These are phyloP conservation scores for Spiraea crenata DNA, from an alignment of 331 rosid species.

Conservation along the genomic window DNA sequence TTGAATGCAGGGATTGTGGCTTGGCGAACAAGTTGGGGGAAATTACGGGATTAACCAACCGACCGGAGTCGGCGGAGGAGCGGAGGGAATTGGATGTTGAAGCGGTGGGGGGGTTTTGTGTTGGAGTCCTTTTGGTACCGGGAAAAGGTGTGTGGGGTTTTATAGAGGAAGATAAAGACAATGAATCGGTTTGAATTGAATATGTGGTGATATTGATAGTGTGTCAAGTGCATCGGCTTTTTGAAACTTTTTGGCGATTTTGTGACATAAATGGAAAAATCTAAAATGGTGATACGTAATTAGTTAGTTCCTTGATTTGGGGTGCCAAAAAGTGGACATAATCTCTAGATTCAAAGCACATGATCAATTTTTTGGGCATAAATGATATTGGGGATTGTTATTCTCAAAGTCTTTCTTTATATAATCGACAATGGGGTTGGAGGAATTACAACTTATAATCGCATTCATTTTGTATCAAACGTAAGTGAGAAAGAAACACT, in stretches of 20 bases:
- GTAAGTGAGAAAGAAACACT: no score
- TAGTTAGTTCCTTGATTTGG: not conserved
- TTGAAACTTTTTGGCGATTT: not conserved
- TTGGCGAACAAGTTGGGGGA: not conserved
- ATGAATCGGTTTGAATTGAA: not conserved
- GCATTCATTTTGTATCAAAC: no score
- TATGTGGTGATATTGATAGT: not conserved
- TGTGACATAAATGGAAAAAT: not conserved
- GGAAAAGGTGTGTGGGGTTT: not conserved
- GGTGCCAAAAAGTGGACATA: not conserved
- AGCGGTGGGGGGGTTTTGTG: not conserved
- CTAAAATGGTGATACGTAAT: no score
- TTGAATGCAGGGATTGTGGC: conserved; percentile 30
- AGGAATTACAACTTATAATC: no score
- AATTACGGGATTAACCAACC: not conserved
- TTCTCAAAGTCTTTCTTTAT: no score
- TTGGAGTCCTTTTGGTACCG: no score
- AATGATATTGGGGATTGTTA: no score
- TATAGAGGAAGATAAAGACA: not conserved
- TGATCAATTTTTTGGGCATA: no score
- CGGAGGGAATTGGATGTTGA: not conserved
- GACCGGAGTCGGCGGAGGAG: no score
- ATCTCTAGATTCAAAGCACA: no score
- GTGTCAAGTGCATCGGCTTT: not conserved
- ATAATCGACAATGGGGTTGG: no score